Percentiles rank a stretch among this genome's conserved stretches.
phyloP scores from a whole-genome alignment of 257 asterid species.

The Fraxinus excelsior region DNA sequence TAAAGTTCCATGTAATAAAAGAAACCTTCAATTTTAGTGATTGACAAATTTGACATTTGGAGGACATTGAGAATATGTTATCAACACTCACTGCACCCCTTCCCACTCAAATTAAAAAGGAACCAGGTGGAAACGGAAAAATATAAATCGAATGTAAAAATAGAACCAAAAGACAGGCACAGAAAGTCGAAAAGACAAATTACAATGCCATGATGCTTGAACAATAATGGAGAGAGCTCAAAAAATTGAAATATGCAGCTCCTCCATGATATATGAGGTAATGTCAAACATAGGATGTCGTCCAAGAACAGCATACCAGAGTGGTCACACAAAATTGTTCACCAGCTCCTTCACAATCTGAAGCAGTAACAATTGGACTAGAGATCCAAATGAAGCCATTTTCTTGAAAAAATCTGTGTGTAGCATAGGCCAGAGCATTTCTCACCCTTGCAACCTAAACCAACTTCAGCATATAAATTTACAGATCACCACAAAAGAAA shows the following conservation, averaged over 20 bases:
- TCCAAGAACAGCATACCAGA: conserved; percentile 63
- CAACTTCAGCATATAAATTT: conserved; percentile 23
- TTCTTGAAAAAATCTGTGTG: conserved; percentile 93
- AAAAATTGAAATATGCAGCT: conserved; percentile 15
- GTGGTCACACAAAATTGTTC: conserved; percentile 99
- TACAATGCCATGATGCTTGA: neutral
- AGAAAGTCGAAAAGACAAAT: too few species aligned
- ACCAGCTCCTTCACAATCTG: conserved; percentile 99
- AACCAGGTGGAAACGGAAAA: neutral
- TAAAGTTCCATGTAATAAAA: neutral
- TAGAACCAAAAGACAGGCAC: conserved; percentile 6
- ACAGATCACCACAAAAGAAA: too few species aligned
- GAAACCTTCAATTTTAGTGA: neutral
- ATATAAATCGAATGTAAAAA: conserved; percentile 15
- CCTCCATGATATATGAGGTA: conserved; percentile 19
- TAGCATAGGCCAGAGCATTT: conserved; percentile 90
- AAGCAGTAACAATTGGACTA: conserved; percentile 94
- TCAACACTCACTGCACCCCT: neutral
- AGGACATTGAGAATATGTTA: neutral
- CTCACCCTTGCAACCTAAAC: conserved; percentile 93
- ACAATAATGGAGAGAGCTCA: neutral
- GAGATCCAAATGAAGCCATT: conserved; percentile 97
- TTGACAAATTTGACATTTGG: conserved; percentile 11
- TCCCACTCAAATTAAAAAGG: neutral
- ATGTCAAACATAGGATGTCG: conserved; percentile 19